Evolutionary conservation across 2,329 filamentous ascomycete genomes (phyloP).

Genomic region (Fusarium napiforme): DNA sequence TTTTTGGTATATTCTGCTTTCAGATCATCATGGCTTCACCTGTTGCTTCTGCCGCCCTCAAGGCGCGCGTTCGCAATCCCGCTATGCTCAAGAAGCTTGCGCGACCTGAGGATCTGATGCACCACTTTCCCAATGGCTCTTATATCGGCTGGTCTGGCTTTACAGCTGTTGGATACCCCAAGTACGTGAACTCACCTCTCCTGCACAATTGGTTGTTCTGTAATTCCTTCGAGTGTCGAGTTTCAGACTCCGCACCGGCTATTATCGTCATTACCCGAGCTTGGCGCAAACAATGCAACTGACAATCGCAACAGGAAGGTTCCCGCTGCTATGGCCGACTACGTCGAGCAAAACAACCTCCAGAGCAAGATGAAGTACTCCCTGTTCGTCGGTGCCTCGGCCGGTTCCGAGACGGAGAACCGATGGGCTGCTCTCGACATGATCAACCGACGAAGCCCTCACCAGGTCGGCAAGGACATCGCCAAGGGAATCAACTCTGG

Average conservation of each 20-base stretch:
- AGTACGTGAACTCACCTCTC: slow-evolving; percentile 55
- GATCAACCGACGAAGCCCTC: slow-evolving; percentile 86
- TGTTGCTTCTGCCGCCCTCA: slow-evolving; percentile 77
- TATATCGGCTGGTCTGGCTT: slow-evolving; percentile 94
- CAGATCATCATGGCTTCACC: slow-evolving; percentile 57
- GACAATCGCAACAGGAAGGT: slow-evolving; percentile 70
- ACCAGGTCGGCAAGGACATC: slow-evolving; percentile 92
- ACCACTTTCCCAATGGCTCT: slow-evolving; percentile 84
- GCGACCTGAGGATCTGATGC: slow-evolving; percentile 80
- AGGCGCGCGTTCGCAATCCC: slow-evolving; percentile 78
- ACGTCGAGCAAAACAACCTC: slow-evolving; percentile 87
- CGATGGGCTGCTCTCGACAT: slow-evolving; percentile 90
- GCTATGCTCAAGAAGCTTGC: slow-evolving; percentile 84
- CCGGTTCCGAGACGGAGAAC: slow-evolving; percentile 90
- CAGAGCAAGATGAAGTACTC: slow-evolving; percentile 88
- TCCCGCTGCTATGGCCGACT: slow-evolving; percentile 84
- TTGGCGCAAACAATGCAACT: slow-evolving; percentile 15
- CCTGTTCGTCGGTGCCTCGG: slow-evolving; percentile 90
- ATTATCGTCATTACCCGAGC: slow-evolving; percentile 30
- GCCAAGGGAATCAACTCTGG: slow-evolving; percentile 91
- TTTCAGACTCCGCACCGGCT: slow-evolving; percentile 25
- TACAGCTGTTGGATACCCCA: slow-evolving; percentile 89
- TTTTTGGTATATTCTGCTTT: slow-evolving; percentile 19
- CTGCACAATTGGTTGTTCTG: not conserved
- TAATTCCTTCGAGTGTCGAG: not conserved